Evolutionary conservation across 192 early-diverging fungal species (phyloP).

Genomic region (Linnemannia schmuckeri): DNA sequence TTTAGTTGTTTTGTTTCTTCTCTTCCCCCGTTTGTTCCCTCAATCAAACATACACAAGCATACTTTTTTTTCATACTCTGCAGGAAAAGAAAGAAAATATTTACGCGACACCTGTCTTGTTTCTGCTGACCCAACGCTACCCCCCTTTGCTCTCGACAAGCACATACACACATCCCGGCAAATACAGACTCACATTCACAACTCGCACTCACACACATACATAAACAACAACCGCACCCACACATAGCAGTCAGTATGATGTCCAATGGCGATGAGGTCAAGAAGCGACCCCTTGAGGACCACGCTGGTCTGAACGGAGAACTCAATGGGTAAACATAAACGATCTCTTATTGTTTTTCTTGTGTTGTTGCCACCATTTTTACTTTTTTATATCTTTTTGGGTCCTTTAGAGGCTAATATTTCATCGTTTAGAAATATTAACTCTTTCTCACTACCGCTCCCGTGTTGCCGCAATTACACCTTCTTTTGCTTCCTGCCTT

Average conservation of each 20-base stretch:
- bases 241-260: constrained; percentile 30
- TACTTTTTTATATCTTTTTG: background rate
- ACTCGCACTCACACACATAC: background rate
- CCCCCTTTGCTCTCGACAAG: background rate
- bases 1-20: background rate
- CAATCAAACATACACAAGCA: background rate
- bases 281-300: constrained; percentile 52
- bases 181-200: background rate
- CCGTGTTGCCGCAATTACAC: background rate
- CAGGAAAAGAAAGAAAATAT: constrained; percentile 7
- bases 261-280: constrained; percentile 53
- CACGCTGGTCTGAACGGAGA: constrained; percentile 15
- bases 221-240: background rate
- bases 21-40: background rate
- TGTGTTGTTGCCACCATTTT: constrained; percentile 3
- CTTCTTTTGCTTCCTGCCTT: background rate
- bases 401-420: background rate
- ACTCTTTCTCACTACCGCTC: background rate
- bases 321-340: constrained; percentile 25
- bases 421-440: background rate
- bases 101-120: constrained; percentile 10
- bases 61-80: background rate
- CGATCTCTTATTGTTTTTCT: constrained; percentile 5
- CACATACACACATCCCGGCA: background rate
- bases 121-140: background rate